Evolutionary conservation across 2,329 filamentous ascomycete species (phyloP), one percentile per base, ranked within the genome.

Genomic region (Penicillium thymicola): DNA sequence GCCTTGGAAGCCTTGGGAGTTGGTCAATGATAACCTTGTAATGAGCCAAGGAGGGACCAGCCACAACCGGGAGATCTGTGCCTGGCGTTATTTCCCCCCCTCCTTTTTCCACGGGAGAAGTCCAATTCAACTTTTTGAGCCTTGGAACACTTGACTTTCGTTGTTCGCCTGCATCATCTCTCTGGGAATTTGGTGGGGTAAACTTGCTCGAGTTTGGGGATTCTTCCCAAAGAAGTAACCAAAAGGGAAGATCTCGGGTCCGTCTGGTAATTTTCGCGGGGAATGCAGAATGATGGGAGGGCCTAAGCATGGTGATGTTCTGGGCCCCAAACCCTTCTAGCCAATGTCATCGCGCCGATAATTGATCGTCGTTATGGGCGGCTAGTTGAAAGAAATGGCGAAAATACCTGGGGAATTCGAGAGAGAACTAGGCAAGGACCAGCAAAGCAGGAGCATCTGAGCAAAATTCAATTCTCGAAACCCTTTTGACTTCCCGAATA

Each of bases 281-380:
- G 52, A 55, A 55, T 50, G 49, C 49, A 51, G 38, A 40, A 36
- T 21, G 30, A 30, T 46, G 27, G n/a, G 23, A 54, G n/a, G 52
- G 45, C 25, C 52, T 36, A 50, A 50, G 23, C 52, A 54, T 42
- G 36, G 10, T 25, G 38, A 43, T 42, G 38, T 55, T 55, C 52
- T 55, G 46, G 52, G 27, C 46, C 44, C 13, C 14, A 42, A 18
- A 25, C 21, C 14, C 7, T 27, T 44, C 4, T 14, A 18, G 9
- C 47, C 36, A 51, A 23, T 51, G 16, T 21, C 18, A 32, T 32
- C 18, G 16, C 23, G 4, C 8, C 11, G 28, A 18, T 27, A 8
- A 51, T 37, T 55, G 52, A 55, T 55, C 45, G 46, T 55, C 52
- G 45, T 55, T 36, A 51, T 37, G 38, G 45, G 52, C 52, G 45